Conservation (phyloP, 768 basidiomycete genomes). For the Daedaleopsis sinensis region DNA sequence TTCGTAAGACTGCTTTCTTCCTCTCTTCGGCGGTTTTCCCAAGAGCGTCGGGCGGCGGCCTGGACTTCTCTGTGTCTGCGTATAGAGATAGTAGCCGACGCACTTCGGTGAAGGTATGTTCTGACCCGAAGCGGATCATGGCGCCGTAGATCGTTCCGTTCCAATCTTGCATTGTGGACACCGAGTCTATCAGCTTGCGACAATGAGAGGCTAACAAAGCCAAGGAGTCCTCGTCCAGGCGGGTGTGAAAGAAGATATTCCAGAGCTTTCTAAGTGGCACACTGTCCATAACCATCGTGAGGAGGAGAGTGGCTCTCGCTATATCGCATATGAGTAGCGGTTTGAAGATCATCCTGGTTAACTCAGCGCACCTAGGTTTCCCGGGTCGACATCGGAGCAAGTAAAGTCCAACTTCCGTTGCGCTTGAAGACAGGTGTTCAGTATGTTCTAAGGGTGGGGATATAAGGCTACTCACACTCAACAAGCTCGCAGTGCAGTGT, state of each 20-base stretch:
- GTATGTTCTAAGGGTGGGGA: background rate
- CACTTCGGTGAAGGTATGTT: conserved; percentile 41
- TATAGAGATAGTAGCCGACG: conserved; percentile 43
- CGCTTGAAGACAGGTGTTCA: background rate
- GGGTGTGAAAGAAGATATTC: conserved; percentile 54
- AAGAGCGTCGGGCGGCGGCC: background rate
- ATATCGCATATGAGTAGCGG: background rate
- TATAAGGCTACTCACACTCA: background rate
- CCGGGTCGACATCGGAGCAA: conserved; percentile 54
- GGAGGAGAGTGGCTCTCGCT: conserved; percentile 54
- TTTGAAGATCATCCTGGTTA: background rate
- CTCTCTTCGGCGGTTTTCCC: conserved; percentile 1
- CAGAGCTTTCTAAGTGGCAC: conserved; percentile 31
- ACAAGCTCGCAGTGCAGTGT: conserved; percentile 41
- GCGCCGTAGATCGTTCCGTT: conserved; percentile 39
- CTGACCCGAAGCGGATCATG: conserved; percentile 41
- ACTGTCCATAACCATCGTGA: conserved; percentile 45
- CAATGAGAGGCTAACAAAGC: conserved; percentile 42
- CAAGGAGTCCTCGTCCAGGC: conserved; percentile 41
- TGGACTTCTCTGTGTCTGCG: conserved; percentile 1
- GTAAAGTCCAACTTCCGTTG: conserved; percentile 47
- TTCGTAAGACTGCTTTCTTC: background rate
- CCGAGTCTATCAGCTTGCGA: conserved; percentile 35
- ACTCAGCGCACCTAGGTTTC: conserved; percentile 41
- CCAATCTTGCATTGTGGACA: conserved; percentile 37